Conservation (phyloP, 1,139 yeast genomes). For the Yamadazyma atmosphaerica region DNA sequence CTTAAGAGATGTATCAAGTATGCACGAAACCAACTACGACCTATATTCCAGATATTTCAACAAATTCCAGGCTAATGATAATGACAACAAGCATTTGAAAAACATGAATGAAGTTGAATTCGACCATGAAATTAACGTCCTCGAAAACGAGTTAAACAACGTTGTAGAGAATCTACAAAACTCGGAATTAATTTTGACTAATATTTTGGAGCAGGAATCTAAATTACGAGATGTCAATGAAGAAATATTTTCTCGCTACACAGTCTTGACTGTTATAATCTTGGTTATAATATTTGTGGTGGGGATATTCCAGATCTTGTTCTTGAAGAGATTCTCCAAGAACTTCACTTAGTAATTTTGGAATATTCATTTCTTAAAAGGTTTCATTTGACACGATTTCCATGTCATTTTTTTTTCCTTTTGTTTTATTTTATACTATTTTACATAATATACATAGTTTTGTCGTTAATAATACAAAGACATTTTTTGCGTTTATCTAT, state of each 20-base stretch:
- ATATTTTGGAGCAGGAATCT: slow-evolving; percentile 35
- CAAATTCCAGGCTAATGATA: slow-evolving; percentile 17
- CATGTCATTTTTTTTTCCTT: background rate
- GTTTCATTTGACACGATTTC: background rate
- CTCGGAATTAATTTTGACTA: slow-evolving; percentile 27
- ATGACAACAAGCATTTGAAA: slow-evolving; percentile 11
- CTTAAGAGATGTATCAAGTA: slow-evolving; percentile 33
- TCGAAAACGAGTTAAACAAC: slow-evolving; percentile 33
- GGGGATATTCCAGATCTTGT: slow-evolving; percentile 33
- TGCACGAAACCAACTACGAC: slow-evolving; percentile 38
- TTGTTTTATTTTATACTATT: background rate
- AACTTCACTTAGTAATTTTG: background rate
- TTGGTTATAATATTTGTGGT: slow-evolving; percentile 27
- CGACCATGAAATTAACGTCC: slow-evolving; percentile 27
- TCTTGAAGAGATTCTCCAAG: slow-evolving; percentile 17
- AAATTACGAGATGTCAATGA: slow-evolving; percentile 43
- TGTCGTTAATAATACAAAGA: background rate
- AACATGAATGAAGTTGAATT: slow-evolving; percentile 34
- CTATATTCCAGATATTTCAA: slow-evolving; percentile 37
- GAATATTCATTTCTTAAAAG: background rate
- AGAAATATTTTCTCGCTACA: slow-evolving; percentile 35
- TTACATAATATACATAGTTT: slow-evolving; percentile 2
- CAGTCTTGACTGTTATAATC: slow-evolving; percentile 26
- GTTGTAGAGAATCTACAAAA: slow-evolving; percentile 30
- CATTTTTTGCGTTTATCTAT: background rate